phyloP scores from a whole-genome alignment of 148 eudicot species.

The Fallopia convolvulus region DNA sequence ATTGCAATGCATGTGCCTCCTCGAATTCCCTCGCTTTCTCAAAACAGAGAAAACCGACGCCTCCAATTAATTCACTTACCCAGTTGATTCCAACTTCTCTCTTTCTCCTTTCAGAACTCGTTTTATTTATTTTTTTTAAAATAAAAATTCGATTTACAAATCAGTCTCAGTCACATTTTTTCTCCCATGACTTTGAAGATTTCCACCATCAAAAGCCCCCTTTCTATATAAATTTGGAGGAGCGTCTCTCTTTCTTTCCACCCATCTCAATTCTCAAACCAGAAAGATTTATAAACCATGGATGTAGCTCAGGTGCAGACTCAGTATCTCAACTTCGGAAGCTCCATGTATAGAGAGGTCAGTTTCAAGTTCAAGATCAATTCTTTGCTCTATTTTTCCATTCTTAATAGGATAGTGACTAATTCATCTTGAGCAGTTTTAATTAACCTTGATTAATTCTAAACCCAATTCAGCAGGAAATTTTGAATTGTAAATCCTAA shows the following conservation, averaged over 20 bases:
- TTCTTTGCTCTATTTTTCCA: not conserved
- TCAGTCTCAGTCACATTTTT: too few relatives aligned
- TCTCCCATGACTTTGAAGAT: not conserved
- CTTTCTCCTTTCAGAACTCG: not conserved
- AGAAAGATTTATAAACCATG: not conserved
- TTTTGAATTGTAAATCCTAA: too few relatives aligned
- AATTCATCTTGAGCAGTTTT: not conserved
- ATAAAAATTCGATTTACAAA: too few relatives aligned
- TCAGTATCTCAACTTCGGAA: not conserved
- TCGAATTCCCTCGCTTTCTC: not conserved
- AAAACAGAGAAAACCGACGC: not conserved
- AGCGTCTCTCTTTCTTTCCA: not conserved
- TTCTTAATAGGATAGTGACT: not conserved
- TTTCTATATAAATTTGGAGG: not conserved
- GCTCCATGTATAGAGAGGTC: not conserved
- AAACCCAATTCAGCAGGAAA: too few relatives aligned
- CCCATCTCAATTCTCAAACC: not conserved
- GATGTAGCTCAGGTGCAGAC: not conserved
- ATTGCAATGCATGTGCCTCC: not conserved
- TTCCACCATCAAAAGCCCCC: not conserved
- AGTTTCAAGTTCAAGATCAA: not conserved
- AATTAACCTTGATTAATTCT: too few relatives aligned
- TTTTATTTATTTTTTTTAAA: not conserved
- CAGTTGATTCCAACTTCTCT: not conserved
- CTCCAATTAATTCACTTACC: not conserved